Conservation (phyloP, 495 filamentous ascomycete genomes). For the Aspergillus funiculosus region DNA sequence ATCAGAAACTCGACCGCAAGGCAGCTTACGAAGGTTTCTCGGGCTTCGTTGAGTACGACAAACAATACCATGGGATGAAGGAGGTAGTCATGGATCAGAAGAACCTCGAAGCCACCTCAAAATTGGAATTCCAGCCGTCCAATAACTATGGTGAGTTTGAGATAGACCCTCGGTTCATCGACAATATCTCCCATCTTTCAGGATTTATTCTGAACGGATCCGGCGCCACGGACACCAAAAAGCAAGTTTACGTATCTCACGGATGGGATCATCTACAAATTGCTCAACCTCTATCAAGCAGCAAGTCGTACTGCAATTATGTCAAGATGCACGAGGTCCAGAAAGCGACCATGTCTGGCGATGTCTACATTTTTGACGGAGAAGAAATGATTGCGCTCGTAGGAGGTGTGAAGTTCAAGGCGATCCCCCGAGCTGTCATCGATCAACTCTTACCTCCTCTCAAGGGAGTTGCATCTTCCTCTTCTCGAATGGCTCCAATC, state of each 20-base stretch:
- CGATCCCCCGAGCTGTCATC: neutral
- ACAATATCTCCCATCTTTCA: conserved; percentile 43
- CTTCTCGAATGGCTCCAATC: too few relatives aligned
- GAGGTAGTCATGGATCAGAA: conserved; percentile 32
- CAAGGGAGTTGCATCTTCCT: too few relatives aligned
- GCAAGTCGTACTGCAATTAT: conserved; percentile 34
- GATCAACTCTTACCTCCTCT: neutral
- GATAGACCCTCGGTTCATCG: conserved; percentile 38
- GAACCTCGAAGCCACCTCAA: conserved; percentile 30
- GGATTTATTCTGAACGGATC: conserved; percentile 52
- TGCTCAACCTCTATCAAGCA: conserved; percentile 13
- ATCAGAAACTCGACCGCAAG: too few relatives aligned
- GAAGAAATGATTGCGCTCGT: neutral
- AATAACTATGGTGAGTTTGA: conserved; percentile 9
- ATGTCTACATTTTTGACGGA: neutral
- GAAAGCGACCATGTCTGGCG: conserved; percentile 17
- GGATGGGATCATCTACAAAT: conserved; percentile 40
- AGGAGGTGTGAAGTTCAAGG: neutral
- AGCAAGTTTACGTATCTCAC: conserved; percentile 41
- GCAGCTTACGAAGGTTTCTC: neutral
- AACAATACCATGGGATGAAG: conserved; percentile 53
- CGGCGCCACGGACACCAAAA: conserved; percentile 40
- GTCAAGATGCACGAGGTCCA: conserved; percentile 36
- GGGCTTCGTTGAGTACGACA: conserved; percentile 34
- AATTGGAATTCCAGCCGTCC: too few relatives aligned